Evolutionary conservation across 2,329 filamentous ascomycete genomes (phyloP).

Genomic region (Chrysoporthe austroafricana): DNA sequence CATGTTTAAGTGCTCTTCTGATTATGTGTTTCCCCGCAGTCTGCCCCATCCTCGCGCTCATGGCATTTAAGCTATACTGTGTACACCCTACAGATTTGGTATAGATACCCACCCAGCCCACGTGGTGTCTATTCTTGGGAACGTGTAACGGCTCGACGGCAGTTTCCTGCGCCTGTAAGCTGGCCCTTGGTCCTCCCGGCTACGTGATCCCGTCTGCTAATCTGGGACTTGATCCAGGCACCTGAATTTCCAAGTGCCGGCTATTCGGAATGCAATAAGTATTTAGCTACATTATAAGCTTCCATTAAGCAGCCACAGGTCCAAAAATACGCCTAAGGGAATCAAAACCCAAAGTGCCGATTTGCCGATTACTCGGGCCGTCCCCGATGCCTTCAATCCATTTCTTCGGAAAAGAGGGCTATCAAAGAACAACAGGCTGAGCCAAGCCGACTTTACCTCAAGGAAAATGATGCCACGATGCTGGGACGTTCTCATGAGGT

Average conservation of each 20-base stretch:
- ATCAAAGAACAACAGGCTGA: too few species aligned
- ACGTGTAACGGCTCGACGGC: not conserved
- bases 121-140: not conserved
- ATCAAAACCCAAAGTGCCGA: not conserved
- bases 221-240: not conserved
- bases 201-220: slow-evolving; percentile 1
- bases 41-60: too few species aligned
- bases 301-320: not conserved
- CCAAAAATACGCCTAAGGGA: not conserved
- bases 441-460: too few species aligned
- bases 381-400: too few species aligned
- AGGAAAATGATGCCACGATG: too few species aligned
- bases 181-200: not conserved
- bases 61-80: not conserved
- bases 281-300: not conserved
- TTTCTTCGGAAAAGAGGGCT: too few species aligned
- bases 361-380: not conserved
- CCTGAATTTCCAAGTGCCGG: not conserved
- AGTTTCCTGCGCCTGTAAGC: not conserved
- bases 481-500: too few species aligned
- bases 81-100: not conserved
- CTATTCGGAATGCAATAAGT: not conserved
- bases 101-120: not conserved
- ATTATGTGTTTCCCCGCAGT: not conserved
- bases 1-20: too few species aligned